phyloP scores from a whole-genome alignment of 768 basidiomycete genomes.

The Favolaschia claudopus region DNA sequence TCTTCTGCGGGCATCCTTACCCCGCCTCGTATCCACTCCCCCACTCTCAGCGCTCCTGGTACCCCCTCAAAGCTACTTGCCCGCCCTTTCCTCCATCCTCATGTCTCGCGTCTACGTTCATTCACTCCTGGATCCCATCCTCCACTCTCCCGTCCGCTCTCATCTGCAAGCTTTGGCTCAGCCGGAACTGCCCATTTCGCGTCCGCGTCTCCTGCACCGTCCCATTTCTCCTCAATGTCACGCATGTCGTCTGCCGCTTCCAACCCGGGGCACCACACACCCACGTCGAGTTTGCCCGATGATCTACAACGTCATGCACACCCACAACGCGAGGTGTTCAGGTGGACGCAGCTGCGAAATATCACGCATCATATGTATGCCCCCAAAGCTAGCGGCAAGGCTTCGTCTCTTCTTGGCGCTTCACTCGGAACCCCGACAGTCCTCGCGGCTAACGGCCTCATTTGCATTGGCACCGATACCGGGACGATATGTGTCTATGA shows the following conservation, averaged over 20 bases:
- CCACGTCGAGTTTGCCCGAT: conserved; percentile 34
- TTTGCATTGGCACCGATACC: conserved; percentile 86
- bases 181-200: conserved; percentile 52
- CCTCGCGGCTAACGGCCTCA: conserved; percentile 83
- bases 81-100: conserved; percentile 72
- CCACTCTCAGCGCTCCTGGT: conserved; percentile 37
- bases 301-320: conserved; percentile 23
- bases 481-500: conserved; percentile 87
- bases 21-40: conserved; percentile 49
- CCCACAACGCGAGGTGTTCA: conserved; percentile 67
- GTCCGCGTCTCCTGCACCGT: conserved; percentile 64
- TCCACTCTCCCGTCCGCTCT: conserved; percentile 46
- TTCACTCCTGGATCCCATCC: conserved; percentile 61
- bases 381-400: conserved; percentile 59
- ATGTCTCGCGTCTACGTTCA: conserved; percentile 83
- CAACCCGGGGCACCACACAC: conserved; percentile 50
- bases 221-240: conserved; percentile 76
- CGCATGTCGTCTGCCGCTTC: conserved; percentile 70
- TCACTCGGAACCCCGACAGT: conserved; percentile 76
- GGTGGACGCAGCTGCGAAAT: conserved; percentile 74
- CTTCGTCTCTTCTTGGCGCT: conserved; percentile 66
- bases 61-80: conserved; percentile 47
- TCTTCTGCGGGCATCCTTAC: conserved; percentile 46
- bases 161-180: conserved; percentile 52
- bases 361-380: conserved; percentile 67